phyloP scores from a whole-genome alignment of 257 asterid species.

The Solanum virginianum region DNA sequence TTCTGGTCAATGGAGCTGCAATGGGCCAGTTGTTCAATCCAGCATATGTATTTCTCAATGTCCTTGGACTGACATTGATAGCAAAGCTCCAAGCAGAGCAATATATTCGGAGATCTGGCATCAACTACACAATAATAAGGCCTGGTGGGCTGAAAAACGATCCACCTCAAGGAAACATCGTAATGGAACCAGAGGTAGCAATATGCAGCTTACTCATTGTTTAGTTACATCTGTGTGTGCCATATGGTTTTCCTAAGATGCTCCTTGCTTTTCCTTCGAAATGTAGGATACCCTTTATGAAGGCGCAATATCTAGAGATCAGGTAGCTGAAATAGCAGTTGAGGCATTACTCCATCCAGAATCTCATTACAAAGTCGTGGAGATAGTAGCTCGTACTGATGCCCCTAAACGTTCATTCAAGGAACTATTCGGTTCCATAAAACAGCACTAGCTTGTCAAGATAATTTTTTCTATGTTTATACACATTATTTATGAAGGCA shows the following conservation, averaged over 20 bases:
- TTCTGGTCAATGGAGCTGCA: slow-evolving; percentile 89
- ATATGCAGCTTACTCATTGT: background rate
- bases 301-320: slow-evolving; percentile 89
- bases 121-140: slow-evolving; percentile 83
- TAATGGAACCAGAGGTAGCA: slow-evolving; percentile 89
- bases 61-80: slow-evolving; percentile 69
- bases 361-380: slow-evolving; percentile 76
- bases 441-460: slow-evolving; percentile 32
- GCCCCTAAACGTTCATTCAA: slow-evolving; percentile 63
- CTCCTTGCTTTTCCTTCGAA: background rate
- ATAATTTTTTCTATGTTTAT: background rate
- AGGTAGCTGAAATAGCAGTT: slow-evolving; percentile 88
- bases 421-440: slow-evolving; percentile 65
- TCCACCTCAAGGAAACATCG: slow-evolving; percentile 76
- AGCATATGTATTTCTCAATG: slow-evolving; percentile 79
- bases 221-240: background rate
- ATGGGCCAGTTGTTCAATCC: slow-evolving; percentile 93
- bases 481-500: background rate
- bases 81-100: slow-evolving; percentile 98
- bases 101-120: slow-evolving; percentile 76
- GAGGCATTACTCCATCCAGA: slow-evolving; percentile 71
- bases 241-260: background rate
- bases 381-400: slow-evolving; percentile 74
- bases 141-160: slow-evolving; percentile 90
- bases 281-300: slow-evolving; percentile 68